Evolutionary conservation across 1,284 basidiomycete species (phyloP).

Genomic region (Paramarasmius palmivorus): DNA sequence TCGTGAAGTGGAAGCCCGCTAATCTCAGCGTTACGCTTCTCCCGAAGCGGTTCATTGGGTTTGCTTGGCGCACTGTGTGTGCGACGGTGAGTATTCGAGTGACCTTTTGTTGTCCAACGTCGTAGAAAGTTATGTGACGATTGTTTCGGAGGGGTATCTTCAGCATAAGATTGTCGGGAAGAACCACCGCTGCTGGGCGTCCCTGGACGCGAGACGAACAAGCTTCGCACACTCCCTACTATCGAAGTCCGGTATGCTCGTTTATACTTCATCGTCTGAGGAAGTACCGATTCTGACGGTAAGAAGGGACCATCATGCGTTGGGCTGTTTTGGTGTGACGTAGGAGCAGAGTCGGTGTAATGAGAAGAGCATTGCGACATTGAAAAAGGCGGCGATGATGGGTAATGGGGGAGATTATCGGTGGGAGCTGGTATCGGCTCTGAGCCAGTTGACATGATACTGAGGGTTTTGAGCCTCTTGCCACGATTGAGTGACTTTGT

Average conservation of each 20-base stretch:
- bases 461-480: conserved; percentile 46
- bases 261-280: conserved; percentile 23
- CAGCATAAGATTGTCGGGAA: conserved; percentile 31
- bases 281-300: conserved; percentile 23
- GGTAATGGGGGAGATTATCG: conserved; percentile 17
- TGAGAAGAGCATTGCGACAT: conserved; percentile 47
- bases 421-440: conserved; percentile 23
- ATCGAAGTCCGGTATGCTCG: conserved; percentile 23
- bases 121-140: conserved; percentile 36
- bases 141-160: conserved; percentile 26
- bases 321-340: conserved; percentile 37
- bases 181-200: conserved; percentile 15
- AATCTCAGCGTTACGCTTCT: not conserved
- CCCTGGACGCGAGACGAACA: conserved; percentile 7
- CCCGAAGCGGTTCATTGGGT: conserved; percentile 19
- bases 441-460: conserved; percentile 35
- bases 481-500: conserved; percentile 34
- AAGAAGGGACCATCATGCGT: conserved; percentile 21
- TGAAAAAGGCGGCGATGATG: conserved; percentile 44
- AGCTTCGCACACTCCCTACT: conserved; percentile 11
- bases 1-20: not conserved
- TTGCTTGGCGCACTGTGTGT: conserved; percentile 50
- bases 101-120: conserved; percentile 49
- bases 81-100: conserved; percentile 41
- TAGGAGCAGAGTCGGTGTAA: conserved; percentile 36